Evolutionary conservation across 768 basidiomycete species (phyloP).

Genomic region (Calocybe indica): DNA sequence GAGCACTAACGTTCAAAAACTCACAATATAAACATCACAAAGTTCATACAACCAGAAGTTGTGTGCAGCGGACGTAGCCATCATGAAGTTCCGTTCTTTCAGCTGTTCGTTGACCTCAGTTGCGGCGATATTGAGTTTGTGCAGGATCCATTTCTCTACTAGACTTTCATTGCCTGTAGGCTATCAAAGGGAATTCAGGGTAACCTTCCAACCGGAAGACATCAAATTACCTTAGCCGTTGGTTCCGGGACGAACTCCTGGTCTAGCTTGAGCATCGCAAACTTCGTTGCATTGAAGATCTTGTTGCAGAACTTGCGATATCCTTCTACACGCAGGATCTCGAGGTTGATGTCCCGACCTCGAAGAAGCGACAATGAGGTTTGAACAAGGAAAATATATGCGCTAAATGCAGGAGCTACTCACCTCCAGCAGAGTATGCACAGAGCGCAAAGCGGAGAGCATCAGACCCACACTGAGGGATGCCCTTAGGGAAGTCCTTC

Average conservation of each 20-base stretch:
- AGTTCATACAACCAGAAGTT: conserved; percentile 98
- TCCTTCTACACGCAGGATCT: conserved; percentile 93
- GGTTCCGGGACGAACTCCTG: conserved; percentile 73
- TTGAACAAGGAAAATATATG: not conserved
- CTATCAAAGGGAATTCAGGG: conserved; percentile 30
- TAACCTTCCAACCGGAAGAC: not conserved
- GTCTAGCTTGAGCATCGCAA: conserved; percentile 97
- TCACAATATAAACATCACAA: conserved; percentile 97
- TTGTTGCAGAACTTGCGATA: conserved; percentile 99
- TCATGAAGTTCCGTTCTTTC: conserved; percentile 85
- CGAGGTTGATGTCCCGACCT: conserved; percentile 97
- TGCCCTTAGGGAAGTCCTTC: conserved; percentile 98
- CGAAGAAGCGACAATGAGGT: not conserved
- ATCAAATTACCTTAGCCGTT: conserved; percentile 50
- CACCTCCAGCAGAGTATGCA: conserved; percentile 89
- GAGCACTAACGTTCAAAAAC: conserved; percentile 17
- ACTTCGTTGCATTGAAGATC: conserved; percentile 98
- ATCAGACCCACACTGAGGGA: conserved; percentile 97
- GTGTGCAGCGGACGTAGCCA: conserved; percentile 77
- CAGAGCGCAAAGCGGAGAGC: conserved; percentile 93
- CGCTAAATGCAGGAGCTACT: not conserved
- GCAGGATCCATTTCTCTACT: conserved; percentile 92
- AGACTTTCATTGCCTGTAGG: conserved; percentile 87
- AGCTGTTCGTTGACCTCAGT: conserved; percentile 71
- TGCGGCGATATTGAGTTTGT: conserved; percentile 85